Evolutionary conservation across 352 stramenopile genomes (phyloP), one percentile per base, ranked within the genome.

Genomic region (Pythium dissotocum): DNA sequence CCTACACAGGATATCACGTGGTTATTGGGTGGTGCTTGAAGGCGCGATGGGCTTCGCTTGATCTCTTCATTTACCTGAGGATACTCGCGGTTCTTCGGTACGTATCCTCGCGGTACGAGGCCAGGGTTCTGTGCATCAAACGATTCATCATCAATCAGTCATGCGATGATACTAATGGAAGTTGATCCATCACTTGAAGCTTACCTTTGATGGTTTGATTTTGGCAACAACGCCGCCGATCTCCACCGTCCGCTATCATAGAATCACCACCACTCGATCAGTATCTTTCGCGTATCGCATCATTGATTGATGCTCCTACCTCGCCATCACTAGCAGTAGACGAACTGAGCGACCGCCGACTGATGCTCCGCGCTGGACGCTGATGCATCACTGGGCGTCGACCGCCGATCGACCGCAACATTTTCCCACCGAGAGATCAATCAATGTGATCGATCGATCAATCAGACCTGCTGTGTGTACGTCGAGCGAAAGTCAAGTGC

Each of bases 101-200:
- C 61, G 58, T 91, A 91, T 16, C 83, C 81, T 12, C 78, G 79
- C 35, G 83, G 81, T 52, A 91, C 81, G 44, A 91, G 59, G 57
- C 82, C 80, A 6, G 77, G 61, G 16, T 67, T 72, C 79, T 88
- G 59, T 51, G 8, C 10, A 55, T 55, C 48, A 55, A 35, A 30
- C n/a, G 10, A 33, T 35, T 55, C 21, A 35, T 6, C 48, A 55
- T 55, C 42, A 51, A 51, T 51, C 42, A 51, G 16, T 26, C 16
- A 26, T 26, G 5, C 36, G 9, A 51, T 44, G 32, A 30, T 30
- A 9, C 36, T 12, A n/a, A 40, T 46, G 40, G 21, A 24, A 24
- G 21, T 24, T 24, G 21, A 40, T 5, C 8, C 14, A n/a, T 53
- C 3, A 38, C 9, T 60, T 13, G 14, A 38, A n/a, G 44, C 40